Evolutionary conservation across 2,329 filamentous ascomycete species (phyloP).

Genomic region (Fusarium bulbicola): DNA sequence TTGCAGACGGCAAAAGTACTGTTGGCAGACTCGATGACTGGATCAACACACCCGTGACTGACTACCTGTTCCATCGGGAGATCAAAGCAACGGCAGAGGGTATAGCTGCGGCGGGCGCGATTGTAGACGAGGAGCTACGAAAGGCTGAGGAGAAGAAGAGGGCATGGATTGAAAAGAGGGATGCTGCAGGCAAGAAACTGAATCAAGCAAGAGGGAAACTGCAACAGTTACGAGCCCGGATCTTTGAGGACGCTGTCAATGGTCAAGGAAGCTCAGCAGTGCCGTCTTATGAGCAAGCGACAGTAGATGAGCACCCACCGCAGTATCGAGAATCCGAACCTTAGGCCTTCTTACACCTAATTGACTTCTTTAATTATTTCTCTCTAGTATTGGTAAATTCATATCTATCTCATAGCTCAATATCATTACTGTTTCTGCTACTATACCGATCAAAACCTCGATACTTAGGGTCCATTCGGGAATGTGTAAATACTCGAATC

Average conservation of each 20-base stretch:
- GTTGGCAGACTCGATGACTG: background rate
- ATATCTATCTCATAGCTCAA: too few species aligned
- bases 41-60: background rate
- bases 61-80: conserved; percentile 1
- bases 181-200: background rate
- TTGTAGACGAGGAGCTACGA: background rate
- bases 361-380: background rate
- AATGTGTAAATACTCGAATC: too few species aligned
- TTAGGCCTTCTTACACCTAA: background rate
- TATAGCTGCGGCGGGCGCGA: background rate
- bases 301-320: background rate
- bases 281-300: background rate
- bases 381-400: too few species aligned
- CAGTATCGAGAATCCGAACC: background rate
- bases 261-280: background rate
- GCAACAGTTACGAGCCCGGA: background rate
- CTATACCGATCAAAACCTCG: too few species aligned
- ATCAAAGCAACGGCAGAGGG: background rate
- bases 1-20: background rate
- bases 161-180: background rate
- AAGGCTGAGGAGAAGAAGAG: background rate
- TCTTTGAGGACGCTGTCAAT: background rate
- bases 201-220: background rate
- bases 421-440: too few species aligned
- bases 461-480: too few species aligned